Conservation (phyloP, 495 filamentous ascomycete species). For the Aspergillus baeticus region DNA sequence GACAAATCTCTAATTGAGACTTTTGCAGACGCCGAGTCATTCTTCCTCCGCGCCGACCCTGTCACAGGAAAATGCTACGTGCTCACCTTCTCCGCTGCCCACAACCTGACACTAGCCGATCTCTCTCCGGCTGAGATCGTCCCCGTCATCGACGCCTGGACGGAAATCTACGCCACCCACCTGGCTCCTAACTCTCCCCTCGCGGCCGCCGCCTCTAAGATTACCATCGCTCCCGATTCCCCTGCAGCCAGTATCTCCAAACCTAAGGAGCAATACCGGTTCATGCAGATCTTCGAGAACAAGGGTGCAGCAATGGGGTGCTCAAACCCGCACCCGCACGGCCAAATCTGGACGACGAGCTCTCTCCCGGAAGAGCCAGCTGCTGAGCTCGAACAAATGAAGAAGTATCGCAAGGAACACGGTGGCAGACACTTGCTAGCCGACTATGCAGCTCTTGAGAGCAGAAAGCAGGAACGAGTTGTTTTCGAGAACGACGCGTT, state of each 20-base stretch:
- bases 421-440: slow-evolving; percentile 70
- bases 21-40: slow-evolving; percentile 61
- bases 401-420: slow-evolving; percentile 71
- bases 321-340: slow-evolving; percentile 97
- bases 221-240: slow-evolving; percentile 47
- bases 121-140: slow-evolving; percentile 66
- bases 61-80: slow-evolving; percentile 98
- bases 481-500: slow-evolving; percentile 85
- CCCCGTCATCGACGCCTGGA: slow-evolving; percentile 82
- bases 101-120: slow-evolving; percentile 91
- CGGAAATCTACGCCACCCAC: slow-evolving; percentile 79
- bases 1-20: not conserved
- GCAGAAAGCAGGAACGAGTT: slow-evolving; percentile 75
- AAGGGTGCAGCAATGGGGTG: slow-evolving; percentile 98
- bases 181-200: slow-evolving; percentile 71
- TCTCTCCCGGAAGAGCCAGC: slow-evolving; percentile 83
- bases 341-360: slow-evolving; percentile 93
- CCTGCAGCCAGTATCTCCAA: slow-evolving; percentile 43
- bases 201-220: slow-evolving; percentile 44
- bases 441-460: slow-evolving; percentile 85
- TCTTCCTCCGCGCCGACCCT: slow-evolving; percentile 78
- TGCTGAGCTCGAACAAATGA: slow-evolving; percentile 72
- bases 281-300: slow-evolving; percentile 99
- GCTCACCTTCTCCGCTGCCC: slow-evolving; percentile 84
- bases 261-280: slow-evolving; percentile 78